A percentile compares a stretch with the other conserved stretches of the same genome.
phyloP scores from a whole-genome alignment of 352 stramenopile genomes.

The Phytophthora cactorum region DNA sequence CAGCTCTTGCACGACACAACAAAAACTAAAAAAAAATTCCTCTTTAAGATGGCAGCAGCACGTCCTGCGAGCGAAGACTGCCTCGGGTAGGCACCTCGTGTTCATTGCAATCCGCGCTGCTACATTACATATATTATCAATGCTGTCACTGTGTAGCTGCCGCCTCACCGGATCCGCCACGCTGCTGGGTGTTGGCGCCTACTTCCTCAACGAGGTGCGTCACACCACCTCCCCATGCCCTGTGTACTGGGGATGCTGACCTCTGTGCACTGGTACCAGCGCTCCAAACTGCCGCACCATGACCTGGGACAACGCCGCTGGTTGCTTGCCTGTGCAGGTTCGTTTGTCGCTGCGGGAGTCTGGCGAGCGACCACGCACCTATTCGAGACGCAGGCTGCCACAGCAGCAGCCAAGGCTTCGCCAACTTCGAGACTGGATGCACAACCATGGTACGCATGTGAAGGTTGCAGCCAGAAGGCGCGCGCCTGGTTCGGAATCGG shows the following conservation, averaged over 20 bases:
- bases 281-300: constrained; percentile 45
- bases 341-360: constrained; percentile 52
- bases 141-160: constrained; percentile 42
- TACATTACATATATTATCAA: not conserved
- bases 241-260: not conserved
- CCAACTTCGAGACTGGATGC: not conserved
- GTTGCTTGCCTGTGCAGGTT: constrained; percentile 57
- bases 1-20: too few relatives aligned
- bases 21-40: too few relatives aligned
- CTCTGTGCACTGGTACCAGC: constrained; percentile 20
- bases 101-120: not conserved
- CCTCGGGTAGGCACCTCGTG: constrained; percentile 32
- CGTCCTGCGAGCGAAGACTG: constrained; percentile 29
- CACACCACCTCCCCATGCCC: not conserved
- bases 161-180: constrained; percentile 60
- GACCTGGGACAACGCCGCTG: constrained; percentile 62
- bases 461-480: constrained; percentile 15
- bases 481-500: constrained; percentile 15
- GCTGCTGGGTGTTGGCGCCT: constrained; percentile 57
- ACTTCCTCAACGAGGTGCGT: constrained; percentile 64
- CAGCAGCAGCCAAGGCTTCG: not conserved
- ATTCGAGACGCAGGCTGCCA: constrained; percentile 32
- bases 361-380: constrained; percentile 59
- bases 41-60: not conserved
- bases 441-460: constrained; percentile 12